Base-by-base conservation (phyloP, 2,329 filamentous ascomycete species). In the Emericellopsis atlantica region DNA sequence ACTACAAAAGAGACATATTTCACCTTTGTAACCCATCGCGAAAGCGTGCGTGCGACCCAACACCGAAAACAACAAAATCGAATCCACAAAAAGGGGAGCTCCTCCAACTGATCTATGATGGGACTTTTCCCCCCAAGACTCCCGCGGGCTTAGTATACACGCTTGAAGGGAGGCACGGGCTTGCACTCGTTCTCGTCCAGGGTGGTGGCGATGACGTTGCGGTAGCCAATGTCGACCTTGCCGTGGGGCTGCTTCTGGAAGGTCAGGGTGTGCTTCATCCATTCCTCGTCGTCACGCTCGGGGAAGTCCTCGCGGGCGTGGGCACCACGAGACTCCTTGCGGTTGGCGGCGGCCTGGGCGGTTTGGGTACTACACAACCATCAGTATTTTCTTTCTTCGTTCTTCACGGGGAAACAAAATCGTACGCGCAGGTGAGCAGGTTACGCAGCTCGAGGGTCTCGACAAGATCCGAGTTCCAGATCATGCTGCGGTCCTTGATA, bases 221-320 rank as follows among this genome's bases (percentile, higher is more conserved):
- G 79, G 76, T 96, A 96, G 47, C 77, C 72, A 48, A 96, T 72
- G 46, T 96, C 83, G 42, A 92, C 79, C 68, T 87, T 78, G 58
- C 83, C 84, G 56, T 96, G 90, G 29, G 89, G 85, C 59, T 81
- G 62, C 81, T 87, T 93, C 75, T 98, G 92, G 83, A 83, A 98
- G 50, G 82, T 87, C 46, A 98, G 76, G 36, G 87, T 94, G 76
- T 98, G 92, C 81, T 96, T 96, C 90, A 95, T 95, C 90, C 90
- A 96, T 64, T 93, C 83, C 65, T 81, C 74, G 60, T 98, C 92
- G 59, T 96, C 86, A 70, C 92, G 83, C 15, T 96, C 89, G 43
- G 90, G 90, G 75, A 65, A 96, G 61, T 98, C 92, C 72, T 98
- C 92, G 51, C 92, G 84, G 50, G 92, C 92, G 66, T 98, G 92